phyloP scores from a whole-genome alignment of 768 basidiomycete genomes.

The Candolleomyces eurysporus region DNA sequence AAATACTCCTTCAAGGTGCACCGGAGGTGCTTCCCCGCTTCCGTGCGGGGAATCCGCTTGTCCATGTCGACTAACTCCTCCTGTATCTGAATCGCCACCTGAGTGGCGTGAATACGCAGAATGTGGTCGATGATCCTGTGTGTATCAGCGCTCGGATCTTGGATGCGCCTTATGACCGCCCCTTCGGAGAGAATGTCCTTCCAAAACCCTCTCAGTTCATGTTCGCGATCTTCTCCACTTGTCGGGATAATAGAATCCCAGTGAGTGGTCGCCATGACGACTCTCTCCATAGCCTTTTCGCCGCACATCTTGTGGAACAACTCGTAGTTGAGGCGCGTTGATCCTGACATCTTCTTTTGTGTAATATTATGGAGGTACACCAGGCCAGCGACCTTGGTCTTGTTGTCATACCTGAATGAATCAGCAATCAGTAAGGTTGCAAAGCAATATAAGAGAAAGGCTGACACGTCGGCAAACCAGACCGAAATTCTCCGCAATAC shows the following conservation, averaged over 20 bases:
- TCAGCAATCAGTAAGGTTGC: too few species aligned
- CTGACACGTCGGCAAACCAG: constrained; percentile 11
- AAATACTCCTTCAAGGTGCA: constrained; percentile 11
- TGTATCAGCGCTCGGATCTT: background rate
- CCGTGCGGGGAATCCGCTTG: constrained; percentile 13
- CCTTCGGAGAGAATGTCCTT: background rate
- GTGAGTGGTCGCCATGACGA: background rate
- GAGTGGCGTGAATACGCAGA: background rate
- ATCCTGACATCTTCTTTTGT: constrained; percentile 29
- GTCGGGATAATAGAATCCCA: background rate
- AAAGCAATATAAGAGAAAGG: background rate
- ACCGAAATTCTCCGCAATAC: constrained; percentile 7
- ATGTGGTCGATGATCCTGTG: background rate
- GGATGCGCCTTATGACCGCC: background rate
- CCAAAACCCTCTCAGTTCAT: background rate
- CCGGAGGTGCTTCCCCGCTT: constrained; percentile 14
- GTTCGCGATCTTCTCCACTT: background rate
- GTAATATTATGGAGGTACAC: constrained; percentile 44
- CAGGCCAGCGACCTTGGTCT: constrained; percentile 23
- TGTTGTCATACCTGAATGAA: background rate
- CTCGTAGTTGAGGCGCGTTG: background rate
- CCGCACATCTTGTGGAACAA: constrained; percentile 1
- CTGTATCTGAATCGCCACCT: constrained; percentile 10
- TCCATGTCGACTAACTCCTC: constrained; percentile 11
- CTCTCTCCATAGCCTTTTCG: constrained; percentile 1